Conservation (phyloP, 1,284 basidiomycete species). For the Cryptococcus neoformans region DNA sequence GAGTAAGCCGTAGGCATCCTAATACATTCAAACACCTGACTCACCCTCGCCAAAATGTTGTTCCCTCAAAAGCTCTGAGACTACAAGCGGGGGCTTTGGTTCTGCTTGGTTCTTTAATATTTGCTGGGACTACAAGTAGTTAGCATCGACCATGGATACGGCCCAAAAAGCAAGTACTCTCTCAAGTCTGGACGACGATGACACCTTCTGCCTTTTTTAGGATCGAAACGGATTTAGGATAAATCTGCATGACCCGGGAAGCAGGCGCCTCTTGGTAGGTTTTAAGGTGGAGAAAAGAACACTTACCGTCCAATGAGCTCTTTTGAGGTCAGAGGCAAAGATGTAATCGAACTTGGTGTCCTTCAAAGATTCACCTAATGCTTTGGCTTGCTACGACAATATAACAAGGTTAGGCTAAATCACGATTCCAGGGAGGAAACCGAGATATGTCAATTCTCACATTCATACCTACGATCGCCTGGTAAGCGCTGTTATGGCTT, state of each 20-base stretch:
- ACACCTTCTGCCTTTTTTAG: no score
- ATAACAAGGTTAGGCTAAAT: no score
- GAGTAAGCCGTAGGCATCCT: not conserved
- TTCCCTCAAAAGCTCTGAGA: slow-evolving; percentile 41
- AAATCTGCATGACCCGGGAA: no score
- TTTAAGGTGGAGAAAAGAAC: not conserved
- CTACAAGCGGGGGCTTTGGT: slow-evolving; percentile 33
- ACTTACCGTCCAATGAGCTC: slow-evolving; percentile 57
- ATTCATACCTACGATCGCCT: slow-evolving; percentile 11
- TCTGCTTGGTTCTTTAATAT: slow-evolving; percentile 39
- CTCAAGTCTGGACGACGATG: no score
- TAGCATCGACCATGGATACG: not conserved
- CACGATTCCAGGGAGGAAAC: not conserved
- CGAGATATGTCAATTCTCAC: slow-evolving; percentile 6
- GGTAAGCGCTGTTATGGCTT: no score
- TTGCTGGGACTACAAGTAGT: slow-evolving; percentile 39
- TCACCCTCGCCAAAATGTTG: slow-evolving; percentile 47
- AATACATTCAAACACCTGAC: slow-evolving; percentile 14
- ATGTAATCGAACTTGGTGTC: slow-evolving; percentile 62
- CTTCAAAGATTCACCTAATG: slow-evolving; percentile 65
- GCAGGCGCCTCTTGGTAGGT: not conserved
- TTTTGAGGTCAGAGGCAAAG: slow-evolving; percentile 73
- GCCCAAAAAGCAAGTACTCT: not conserved
- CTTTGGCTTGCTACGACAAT: slow-evolving; percentile 68
- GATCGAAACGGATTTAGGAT: no score